Conservation (phyloP, 345 rosid genomes). For the Pugionium cornutum region DNA sequence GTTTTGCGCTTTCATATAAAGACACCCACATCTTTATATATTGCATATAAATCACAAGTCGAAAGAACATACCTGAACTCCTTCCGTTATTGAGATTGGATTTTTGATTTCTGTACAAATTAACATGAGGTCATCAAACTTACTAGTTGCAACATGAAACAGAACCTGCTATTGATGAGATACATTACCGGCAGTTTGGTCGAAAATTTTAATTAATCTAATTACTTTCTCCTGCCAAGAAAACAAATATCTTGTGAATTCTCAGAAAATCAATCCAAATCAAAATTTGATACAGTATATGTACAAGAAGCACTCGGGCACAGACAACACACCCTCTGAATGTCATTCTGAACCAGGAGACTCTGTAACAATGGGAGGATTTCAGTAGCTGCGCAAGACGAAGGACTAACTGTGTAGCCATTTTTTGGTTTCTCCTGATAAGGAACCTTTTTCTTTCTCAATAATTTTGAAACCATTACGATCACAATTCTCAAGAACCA, state of each 20-base stretch:
- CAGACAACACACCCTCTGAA: slow-evolving; percentile 63
- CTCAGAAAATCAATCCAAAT: not conserved
- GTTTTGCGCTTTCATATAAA: not conserved
- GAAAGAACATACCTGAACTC: slow-evolving; percentile 22
- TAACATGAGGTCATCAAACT: slow-evolving; percentile 16
- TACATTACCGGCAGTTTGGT: slow-evolving; percentile 63
- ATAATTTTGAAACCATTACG: not conserved
- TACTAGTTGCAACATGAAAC: slow-evolving; percentile 46
- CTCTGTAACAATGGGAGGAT: slow-evolving; percentile 66
- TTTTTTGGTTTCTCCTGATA: slow-evolving; percentile 51
- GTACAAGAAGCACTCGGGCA: not conserved
- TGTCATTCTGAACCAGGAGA: slow-evolving; percentile 71
- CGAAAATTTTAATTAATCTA: slow-evolving; percentile 67
- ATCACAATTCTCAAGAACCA: not conserved
- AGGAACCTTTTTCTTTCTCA: not conserved
- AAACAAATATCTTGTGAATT: slow-evolving; percentile 12
- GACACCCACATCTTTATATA: not conserved
- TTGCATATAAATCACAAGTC: slow-evolving; percentile 30
- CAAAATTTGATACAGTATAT: not conserved
- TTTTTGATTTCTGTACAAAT: slow-evolving; percentile 23
- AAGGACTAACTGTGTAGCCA: slow-evolving; percentile 30
- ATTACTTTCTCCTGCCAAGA: slow-evolving; percentile 76
- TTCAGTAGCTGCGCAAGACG: slow-evolving; percentile 43
- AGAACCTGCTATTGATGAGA: slow-evolving; percentile 33
- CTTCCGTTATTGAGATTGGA: slow-evolving; percentile 21